phyloP scores from a whole-genome alignment of 2,329 filamentous ascomycete species.

The Penicillium sp. region DNA sequence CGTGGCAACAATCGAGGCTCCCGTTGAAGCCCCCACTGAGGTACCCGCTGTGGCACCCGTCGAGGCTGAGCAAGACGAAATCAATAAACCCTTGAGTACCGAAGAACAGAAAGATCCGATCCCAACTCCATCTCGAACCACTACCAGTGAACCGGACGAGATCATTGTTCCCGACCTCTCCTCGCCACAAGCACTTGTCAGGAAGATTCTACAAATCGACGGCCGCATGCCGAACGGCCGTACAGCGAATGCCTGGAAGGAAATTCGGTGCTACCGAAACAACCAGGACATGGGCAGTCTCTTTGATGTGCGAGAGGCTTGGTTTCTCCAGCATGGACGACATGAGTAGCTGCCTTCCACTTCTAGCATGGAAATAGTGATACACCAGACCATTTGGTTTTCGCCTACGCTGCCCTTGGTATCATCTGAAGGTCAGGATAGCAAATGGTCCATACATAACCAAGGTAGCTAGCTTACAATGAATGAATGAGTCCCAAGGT shows the following conservation, averaged over 20 bases:
- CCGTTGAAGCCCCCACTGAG: too few species aligned
- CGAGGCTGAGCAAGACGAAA: neutral
- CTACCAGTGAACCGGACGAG: constrained; percentile 8
- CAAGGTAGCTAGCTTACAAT: neutral
- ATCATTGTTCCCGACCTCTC: constrained; percentile 30
- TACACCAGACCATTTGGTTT: neutral
- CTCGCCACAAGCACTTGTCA: constrained; percentile 27
- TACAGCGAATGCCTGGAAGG: constrained; percentile 43
- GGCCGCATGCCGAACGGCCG: constrained; percentile 33
- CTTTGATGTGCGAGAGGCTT: constrained; percentile 43
- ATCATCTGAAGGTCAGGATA: neutral
- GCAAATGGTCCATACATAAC: neutral
- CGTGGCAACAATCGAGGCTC: neutral
- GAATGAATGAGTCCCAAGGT: neutral
- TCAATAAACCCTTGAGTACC: neutral
- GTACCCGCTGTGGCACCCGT: neutral
- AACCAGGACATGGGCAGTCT: constrained; percentile 48
- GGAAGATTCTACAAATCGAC: constrained; percentile 39
- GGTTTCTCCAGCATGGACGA: constrained; percentile 28
- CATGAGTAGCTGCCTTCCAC: constrained; percentile 7
- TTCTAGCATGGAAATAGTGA: neutral
- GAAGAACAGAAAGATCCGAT: neutral
- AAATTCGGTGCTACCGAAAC: constrained; percentile 41
- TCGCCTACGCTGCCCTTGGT: neutral
- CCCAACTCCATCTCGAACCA: neutral